Base-by-base conservation (phyloP, 1,284 basidiomycete species). In the Tilletia indica region DNA sequence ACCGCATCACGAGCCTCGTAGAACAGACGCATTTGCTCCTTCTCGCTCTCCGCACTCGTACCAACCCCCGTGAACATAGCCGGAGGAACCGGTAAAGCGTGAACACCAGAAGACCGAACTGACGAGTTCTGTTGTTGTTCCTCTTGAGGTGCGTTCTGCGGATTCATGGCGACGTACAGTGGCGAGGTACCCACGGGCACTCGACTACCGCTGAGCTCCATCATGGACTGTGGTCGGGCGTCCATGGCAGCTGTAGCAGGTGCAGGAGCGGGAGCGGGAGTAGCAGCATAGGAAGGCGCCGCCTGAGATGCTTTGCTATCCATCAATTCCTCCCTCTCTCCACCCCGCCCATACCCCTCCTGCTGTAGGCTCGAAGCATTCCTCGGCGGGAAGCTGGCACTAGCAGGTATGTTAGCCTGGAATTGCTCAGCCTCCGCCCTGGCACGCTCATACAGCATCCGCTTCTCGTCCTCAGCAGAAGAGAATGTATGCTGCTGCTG, bases 361-460 rank as follows among this genome's bases (percentile, higher is more conserved):
- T 4, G 67, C 14, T 9, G 38, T n/a, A 45, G n/a, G 31, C 47
- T 39, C 31, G 45, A 6, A 39, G 34, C 69, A 11, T 45, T 38
- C 31, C 45, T n/a, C 12, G 38, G 48, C 2, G 78, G 76, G 56
- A 79, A 79, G 3, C 66, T 56, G 1, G 74, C 76, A 31, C 77
- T 76, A 45, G 42, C 42, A 45, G 42, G 12, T 5, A 12, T 78
- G 14, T 69, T 68, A 63, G 70, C 72, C 56, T 81, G 79, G 69
- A 80, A 81, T 11, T 56, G 34, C 69, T 78, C 80, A 11, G 79
- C 81, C 71, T 82, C 77, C 2, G 70, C 66, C 9, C 77, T 71
- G 6, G 81, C 81, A 6, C 79, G 70, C 58, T 80, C 78, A 61
- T 76, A 82, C 19, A 82, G 71, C 42, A 70, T 67, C 69, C 68